phyloP scores from a whole-genome alignment of 1,139 yeast genomes.

The Kodamaea plutei region DNA sequence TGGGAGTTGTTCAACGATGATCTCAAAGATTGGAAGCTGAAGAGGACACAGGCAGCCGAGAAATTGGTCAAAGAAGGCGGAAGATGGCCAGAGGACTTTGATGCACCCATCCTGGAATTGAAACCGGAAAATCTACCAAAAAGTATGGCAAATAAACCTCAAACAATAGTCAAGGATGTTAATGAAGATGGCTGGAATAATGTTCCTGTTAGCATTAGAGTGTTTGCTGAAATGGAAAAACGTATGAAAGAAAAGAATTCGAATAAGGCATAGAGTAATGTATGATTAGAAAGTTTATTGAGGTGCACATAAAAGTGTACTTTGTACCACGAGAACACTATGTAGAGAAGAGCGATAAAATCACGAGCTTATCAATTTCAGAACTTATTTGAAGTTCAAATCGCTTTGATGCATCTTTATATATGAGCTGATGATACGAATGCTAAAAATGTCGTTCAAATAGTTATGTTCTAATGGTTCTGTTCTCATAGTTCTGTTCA shows the following conservation, averaged over 20 bases:
- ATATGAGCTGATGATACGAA: too few species aligned
- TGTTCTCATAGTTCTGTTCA: too few species aligned
- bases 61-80: slow-evolving; percentile 47
- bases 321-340: too few species aligned
- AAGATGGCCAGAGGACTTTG: slow-evolving; percentile 77
- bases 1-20: slow-evolving; percentile 94
- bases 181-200: slow-evolving; percentile 52
- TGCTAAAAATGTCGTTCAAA: too few species aligned
- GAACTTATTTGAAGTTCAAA: too few species aligned
- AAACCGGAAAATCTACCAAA: slow-evolving; percentile 32
- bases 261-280: too few species aligned
- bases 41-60: slow-evolving; percentile 59
- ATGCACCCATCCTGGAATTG: slow-evolving; percentile 54
- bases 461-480: too few species aligned
- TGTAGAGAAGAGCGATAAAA: too few species aligned
- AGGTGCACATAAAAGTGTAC: too few species aligned
- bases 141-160: slow-evolving; percentile 14
- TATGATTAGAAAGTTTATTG: too few species aligned
- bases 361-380: too few species aligned
- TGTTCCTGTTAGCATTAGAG: slow-evolving; percentile 73
- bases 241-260: slow-evolving; percentile 45
- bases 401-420: too few species aligned
- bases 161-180: slow-evolving; percentile 7
- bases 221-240: slow-evolving; percentile 80
- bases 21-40: slow-evolving; percentile 69